Conservation (phyloP, 257 asterid genomes). For the Scutellaria barbata region DNA sequence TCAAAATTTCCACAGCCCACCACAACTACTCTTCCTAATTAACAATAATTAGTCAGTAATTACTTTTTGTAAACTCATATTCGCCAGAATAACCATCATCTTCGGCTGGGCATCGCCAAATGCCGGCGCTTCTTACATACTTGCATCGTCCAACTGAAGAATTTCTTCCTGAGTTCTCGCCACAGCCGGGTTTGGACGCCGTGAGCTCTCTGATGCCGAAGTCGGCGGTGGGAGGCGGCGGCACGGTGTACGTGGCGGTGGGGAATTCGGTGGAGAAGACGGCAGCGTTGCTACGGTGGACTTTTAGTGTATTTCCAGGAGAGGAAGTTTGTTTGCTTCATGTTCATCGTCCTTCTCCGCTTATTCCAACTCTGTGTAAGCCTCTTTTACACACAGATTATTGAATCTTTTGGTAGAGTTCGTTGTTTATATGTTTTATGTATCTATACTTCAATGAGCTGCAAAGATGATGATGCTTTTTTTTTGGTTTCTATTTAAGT, state of each 20-base stretch:
- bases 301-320: slow-evolving; percentile 50
- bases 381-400: slow-evolving; percentile 1
- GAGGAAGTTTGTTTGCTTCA: slow-evolving; percentile 69
- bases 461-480: background rate
- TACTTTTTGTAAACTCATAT: slow-evolving; percentile 5
- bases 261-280: slow-evolving; percentile 69
- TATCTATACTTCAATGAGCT: background rate
- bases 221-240: slow-evolving; percentile 42
- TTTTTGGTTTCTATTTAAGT: background rate
- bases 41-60: background rate
- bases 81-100: slow-evolving; percentile 15
- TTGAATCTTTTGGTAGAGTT: background rate
- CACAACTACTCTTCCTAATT: background rate
- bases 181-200: slow-evolving; percentile 24
- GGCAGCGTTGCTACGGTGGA: slow-evolving; percentile 68
- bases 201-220: slow-evolving; percentile 36
- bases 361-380: slow-evolving; percentile 81
- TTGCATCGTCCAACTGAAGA: slow-evolving; percentile 25
- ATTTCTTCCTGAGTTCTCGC: slow-evolving; percentile 34
- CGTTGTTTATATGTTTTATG: background rate
- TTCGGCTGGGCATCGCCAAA: slow-evolving; percentile 17
- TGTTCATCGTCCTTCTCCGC: slow-evolving; percentile 77
- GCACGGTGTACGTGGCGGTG: slow-evolving; percentile 66
- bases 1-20: slow-evolving; percentile 21
- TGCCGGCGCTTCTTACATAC: slow-evolving; percentile 41